These are phyloP conservation scores for Syzygium aqueum DNA, from an alignment of 345 rosid species.

Conservation along the genomic window DNA sequence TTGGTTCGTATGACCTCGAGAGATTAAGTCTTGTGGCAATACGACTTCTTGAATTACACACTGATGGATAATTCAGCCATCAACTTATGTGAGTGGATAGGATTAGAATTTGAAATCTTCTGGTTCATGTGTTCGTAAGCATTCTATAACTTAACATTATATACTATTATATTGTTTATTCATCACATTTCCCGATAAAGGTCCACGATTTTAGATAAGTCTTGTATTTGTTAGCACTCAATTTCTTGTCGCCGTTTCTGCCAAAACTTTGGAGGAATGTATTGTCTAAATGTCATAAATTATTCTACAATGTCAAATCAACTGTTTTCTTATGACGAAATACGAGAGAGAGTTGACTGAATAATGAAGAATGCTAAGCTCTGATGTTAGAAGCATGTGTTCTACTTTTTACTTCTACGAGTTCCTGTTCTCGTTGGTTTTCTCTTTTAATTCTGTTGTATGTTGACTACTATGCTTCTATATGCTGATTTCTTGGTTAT, in stretches of 20 bases:
- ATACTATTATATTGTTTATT: background rate
- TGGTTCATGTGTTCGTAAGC: background rate
- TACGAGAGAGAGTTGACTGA: background rate
- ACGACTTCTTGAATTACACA: background rate
- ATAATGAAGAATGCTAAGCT: background rate
- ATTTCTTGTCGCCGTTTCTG: background rate
- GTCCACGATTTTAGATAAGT: background rate
- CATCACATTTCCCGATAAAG: background rate
- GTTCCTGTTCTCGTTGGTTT: background rate
- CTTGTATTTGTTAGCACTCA: background rate
- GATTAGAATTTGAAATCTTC: background rate
- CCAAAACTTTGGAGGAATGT: background rate
- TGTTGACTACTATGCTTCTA: background rate
- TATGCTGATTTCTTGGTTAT: background rate
- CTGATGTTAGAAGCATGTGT: background rate
- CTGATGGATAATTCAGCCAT: background rate
- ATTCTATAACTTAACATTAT: background rate
- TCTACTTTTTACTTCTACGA: background rate
- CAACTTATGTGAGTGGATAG: background rate
- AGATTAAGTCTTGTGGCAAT: background rate
- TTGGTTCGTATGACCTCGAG: background rate
- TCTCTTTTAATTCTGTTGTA: background rate
- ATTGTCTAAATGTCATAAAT: background rate
- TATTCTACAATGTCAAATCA: background rate
- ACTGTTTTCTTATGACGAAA: background rate